Evolutionary conservation across 2,329 filamentous ascomycete species (phyloP).

Genomic region (Alternaria triticimaculans): DNA sequence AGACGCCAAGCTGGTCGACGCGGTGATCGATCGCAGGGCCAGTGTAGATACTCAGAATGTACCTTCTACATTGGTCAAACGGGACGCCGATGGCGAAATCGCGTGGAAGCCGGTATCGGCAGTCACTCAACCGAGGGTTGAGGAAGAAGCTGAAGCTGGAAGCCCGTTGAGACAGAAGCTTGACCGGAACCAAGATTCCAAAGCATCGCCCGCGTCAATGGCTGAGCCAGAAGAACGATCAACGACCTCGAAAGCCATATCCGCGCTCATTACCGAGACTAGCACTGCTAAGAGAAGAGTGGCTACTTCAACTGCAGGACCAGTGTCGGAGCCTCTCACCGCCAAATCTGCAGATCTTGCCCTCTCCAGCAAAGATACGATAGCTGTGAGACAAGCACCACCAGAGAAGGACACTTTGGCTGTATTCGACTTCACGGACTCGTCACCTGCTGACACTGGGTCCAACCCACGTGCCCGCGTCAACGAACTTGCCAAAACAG

Average conservation of each 20-base stretch:
- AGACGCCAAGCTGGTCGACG: constrained; percentile 55
- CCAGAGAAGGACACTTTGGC: constrained; percentile 38
- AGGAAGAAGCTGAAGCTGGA: constrained; percentile 38
- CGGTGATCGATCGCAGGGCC: constrained; percentile 43
- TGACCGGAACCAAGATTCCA: constrained; percentile 29
- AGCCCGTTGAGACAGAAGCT: constrained; percentile 49
- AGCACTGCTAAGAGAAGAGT: constrained; percentile 34
- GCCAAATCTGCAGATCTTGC: constrained; percentile 3
- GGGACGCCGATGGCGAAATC: constrained; percentile 31
- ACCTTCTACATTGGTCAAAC: constrained; percentile 36
- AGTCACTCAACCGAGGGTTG: constrained; percentile 19
- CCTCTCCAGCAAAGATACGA: constrained; percentile 6
- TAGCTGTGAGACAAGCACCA: constrained; percentile 19
- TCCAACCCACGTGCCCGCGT: constrained; percentile 29
- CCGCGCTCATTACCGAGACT: constrained; percentile 42
- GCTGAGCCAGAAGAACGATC: constrained; percentile 29
- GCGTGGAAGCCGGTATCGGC: constrained; percentile 38
- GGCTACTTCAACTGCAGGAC: not conserved
- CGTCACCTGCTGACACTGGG: constrained; percentile 33
- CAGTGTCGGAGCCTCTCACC: constrained; percentile 3
- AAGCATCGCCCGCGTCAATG: constrained; percentile 16
- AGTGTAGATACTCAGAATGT: constrained; percentile 34
- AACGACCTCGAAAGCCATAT: constrained; percentile 42
- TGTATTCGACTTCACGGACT: constrained; percentile 49
- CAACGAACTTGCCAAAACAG: constrained; percentile 37